phyloP scores from a whole-genome alignment of 2,329 filamentous ascomycete genomes.

The Hypoxylon rubiginosum region DNA sequence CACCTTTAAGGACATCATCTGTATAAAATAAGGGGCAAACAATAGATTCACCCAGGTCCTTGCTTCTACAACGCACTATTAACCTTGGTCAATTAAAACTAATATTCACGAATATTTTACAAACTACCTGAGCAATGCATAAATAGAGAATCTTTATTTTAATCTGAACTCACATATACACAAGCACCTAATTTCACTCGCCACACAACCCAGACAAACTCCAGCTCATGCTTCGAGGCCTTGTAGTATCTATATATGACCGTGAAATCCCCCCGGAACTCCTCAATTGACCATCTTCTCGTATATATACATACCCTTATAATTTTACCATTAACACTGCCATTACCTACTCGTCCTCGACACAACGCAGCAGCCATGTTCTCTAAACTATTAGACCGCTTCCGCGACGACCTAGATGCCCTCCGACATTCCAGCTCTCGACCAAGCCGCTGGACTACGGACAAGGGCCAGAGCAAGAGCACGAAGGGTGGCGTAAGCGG shows the following conservation, averaged over 20 bases:
- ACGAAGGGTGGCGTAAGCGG: too few species aligned
- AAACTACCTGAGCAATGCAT: not conserved
- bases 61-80: not conserved
- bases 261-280: not conserved
- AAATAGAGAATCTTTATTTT: not conserved
- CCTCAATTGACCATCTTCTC: not conserved
- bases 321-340: too few species aligned
- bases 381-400: not conserved
- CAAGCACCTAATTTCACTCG: not conserved
- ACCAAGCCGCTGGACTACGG: not conserved
- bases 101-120: not conserved
- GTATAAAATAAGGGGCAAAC: conserved; percentile 1
- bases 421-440: not conserved
- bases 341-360: too few species aligned
- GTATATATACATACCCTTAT: too few species aligned
- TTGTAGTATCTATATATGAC: not conserved
- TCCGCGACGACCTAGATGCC: not conserved
- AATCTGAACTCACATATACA: not conserved
- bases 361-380: not conserved
- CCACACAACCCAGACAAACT: not conserved
- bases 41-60: conserved; percentile 26
- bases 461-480: not conserved
- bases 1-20: not conserved
- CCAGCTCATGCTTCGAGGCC: not conserved
- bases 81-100: not conserved